Percentiles rank a stretch among this genome's conserved stretches.
Evolutionary conservation across 345 rosid genomes (phyloP).

Genomic region (Ceriops tagal): DNA sequence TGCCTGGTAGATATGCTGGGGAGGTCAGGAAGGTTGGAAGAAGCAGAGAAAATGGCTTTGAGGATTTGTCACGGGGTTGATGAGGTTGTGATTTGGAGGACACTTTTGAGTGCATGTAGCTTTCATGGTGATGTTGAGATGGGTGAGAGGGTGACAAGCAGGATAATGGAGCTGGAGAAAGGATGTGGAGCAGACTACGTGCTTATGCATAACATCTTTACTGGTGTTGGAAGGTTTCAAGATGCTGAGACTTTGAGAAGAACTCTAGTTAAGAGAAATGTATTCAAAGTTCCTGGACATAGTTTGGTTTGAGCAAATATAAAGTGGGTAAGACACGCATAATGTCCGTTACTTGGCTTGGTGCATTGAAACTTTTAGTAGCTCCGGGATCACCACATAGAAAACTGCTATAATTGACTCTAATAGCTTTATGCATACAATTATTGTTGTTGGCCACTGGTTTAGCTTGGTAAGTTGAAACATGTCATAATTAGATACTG

Average conservation of each 20-base stretch:
- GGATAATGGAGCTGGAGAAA: conserved; percentile 64
- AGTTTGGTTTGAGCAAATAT: conserved; percentile 29
- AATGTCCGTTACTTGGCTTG: too few relatives aligned
- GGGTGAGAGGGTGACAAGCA: conserved; percentile 66
- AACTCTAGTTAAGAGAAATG: conserved; percentile 49
- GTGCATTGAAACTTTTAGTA: background rate
- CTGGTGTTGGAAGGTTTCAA: conserved; percentile 56
- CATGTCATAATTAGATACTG: too few relatives aligned
- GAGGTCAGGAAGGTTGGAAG: conserved; percentile 73
- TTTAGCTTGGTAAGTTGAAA: too few relatives aligned
- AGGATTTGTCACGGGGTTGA: conserved; percentile 48
- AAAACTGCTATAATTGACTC: too few relatives aligned
- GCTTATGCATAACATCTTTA: conserved; percentile 62
- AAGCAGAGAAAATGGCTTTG: conserved; percentile 67
- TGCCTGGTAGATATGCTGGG: conserved; percentile 77
- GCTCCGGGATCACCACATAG: background rate
- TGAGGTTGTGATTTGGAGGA: conserved; percentile 70
- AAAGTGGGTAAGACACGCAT: too few relatives aligned
- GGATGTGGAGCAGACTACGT: conserved; percentile 78
- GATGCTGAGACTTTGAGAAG: conserved; percentile 63
- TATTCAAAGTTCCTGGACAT: conserved; percentile 55
- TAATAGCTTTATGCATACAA: too few relatives aligned
- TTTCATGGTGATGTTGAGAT: conserved; percentile 63
- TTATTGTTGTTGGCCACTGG: too few relatives aligned
- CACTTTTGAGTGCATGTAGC: conserved; percentile 75